Base-by-base conservation (phyloP, 1,139 yeast species). In the Blastobotrys elegans region DNA sequence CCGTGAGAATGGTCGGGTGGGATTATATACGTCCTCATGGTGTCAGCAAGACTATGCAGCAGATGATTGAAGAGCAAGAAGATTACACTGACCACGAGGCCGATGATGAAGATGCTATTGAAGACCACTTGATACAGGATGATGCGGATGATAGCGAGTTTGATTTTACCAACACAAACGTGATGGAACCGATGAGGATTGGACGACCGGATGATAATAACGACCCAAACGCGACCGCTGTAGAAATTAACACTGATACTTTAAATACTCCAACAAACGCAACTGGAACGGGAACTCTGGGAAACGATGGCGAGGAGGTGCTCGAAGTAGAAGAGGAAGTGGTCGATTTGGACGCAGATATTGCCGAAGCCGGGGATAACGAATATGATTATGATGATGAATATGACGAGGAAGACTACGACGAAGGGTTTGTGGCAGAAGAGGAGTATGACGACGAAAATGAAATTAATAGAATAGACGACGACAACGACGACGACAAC, bases 11-110 rank as follows among this genome's bases (percentile, higher is more conserved):
- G 50, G 44, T 60, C 46, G 58, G 61, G 35, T 53, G 51, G 45
- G 47, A 48, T 7, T 60, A 57, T 51, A 43, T 53, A 43, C 46
- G 38, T 26, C 64, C 62, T 1, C 56, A 57, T 10, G 64, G 61
- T 30, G 48, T 56, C 21, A 31, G 40, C 37, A 55, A 50, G 36
- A 58, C 61, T 4, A 54, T 54, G 56, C 56, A 54, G 24, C 54
- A 53, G 4, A 46, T 53, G 49, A 29, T 53, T n/a, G 61, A 56
- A 35, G 56, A 47, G 22, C 53, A 52, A 29, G 49, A 49, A 13
- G 48, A 42, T n/a, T 40, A 13, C 20, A 37, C 46, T 11, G 46
- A 57, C 27, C 56, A 49, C 14, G 56, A 39, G 5, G 47, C 43
- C 11, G 50, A 48, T 26, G 53, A 53, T 24, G 59, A 53, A 16